Evolutionary conservation across 129 eudicot genomes (phyloP).

Genomic region (Mikania micrantha): DNA sequence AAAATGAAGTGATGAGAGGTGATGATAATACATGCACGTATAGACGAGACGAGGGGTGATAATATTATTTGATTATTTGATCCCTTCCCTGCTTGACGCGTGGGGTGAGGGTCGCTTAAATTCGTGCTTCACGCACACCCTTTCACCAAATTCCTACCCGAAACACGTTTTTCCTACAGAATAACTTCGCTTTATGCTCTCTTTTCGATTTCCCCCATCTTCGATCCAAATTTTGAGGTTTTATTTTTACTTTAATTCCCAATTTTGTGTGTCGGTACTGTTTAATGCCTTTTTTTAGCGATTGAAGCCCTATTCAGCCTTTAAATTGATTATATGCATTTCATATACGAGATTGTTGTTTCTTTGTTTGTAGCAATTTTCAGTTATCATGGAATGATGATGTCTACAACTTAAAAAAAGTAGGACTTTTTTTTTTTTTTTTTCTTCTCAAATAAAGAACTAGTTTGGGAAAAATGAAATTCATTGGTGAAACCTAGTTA

Average conservation of each 20-base stretch:
- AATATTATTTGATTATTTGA: too few relatives aligned
- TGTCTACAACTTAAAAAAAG: neutral
- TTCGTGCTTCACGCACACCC: too few relatives aligned
- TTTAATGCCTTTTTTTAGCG: neutral
- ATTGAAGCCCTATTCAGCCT: neutral
- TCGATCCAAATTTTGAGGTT: neutral
- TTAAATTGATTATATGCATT: neutral
- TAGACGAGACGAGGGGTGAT: too few relatives aligned
- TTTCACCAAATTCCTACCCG: too few relatives aligned
- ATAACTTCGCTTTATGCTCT: neutral
- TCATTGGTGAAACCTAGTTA: constrained; percentile 2
- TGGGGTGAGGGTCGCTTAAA: too few relatives aligned
- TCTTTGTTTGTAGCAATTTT: neutral
- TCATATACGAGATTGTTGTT: neutral
- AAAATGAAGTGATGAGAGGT: too few relatives aligned
- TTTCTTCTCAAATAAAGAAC: too few relatives aligned
- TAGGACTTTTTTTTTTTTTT: too few relatives aligned
- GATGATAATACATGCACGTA: too few relatives aligned
- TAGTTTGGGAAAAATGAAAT: too few relatives aligned
- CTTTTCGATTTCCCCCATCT: neutral
- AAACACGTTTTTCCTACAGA: too few relatives aligned
- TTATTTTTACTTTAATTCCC: neutral
- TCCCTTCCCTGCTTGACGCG: too few relatives aligned
- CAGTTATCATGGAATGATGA: constrained; percentile 6
- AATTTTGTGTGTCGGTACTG: constrained; percentile 6